These are phyloP conservation scores for Hymenoscyphus salicellus DNA, from an alignment of 2,329 filamentous ascomycete species.

Conservation along the genomic window DNA sequence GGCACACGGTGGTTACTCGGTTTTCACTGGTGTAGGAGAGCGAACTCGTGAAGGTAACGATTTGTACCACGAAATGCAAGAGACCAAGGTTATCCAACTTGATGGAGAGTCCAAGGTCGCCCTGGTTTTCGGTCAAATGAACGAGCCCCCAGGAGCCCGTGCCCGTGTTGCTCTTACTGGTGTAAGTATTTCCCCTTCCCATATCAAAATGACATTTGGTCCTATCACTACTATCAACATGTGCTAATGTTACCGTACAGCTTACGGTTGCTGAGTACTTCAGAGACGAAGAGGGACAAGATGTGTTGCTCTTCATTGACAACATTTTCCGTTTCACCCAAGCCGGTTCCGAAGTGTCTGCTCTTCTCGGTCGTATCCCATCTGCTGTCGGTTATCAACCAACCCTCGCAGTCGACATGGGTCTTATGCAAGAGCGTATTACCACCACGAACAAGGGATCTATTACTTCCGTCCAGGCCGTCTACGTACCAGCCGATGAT, in stretches of 20 bases:
- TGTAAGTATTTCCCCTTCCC: neutral
- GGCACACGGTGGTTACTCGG: slow-evolving; percentile 99
- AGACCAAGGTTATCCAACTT: slow-evolving; percentile 98
- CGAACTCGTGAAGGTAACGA: slow-evolving; percentile 99
- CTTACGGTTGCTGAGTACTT: slow-evolving; percentile 81
- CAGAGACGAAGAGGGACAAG: slow-evolving; percentile 73
- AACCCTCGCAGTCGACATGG: slow-evolving; percentile 97
- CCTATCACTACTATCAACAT: neutral
- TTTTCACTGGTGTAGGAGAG: slow-evolving; percentile 99
- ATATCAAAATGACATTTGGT: neutral
- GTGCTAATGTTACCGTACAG: neutral
- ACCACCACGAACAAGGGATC: slow-evolving; percentile 99
- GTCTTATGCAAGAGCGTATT: slow-evolving; percentile 99
- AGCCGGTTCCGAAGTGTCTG: slow-evolving; percentile 99
- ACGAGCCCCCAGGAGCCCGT: slow-evolving; percentile 99
- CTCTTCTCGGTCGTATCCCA: slow-evolving; percentile 97
- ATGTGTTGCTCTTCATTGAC: slow-evolving; percentile 99
- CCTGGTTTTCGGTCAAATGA: slow-evolving; percentile 99
- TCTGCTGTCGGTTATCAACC: slow-evolving; percentile 99
- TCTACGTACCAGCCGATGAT: slow-evolving; percentile 99
- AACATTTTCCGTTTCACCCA: slow-evolving; percentile 99
- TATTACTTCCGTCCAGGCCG: slow-evolving; percentile 99
- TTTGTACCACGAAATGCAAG: slow-evolving; percentile 99
- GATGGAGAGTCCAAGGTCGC: slow-evolving; percentile 99
- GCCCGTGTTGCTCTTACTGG: slow-evolving; percentile 98